Evolutionary conservation across 495 filamentous ascomycete genomes (phyloP).

Genomic region (Venustampulla echinocandica): DNA sequence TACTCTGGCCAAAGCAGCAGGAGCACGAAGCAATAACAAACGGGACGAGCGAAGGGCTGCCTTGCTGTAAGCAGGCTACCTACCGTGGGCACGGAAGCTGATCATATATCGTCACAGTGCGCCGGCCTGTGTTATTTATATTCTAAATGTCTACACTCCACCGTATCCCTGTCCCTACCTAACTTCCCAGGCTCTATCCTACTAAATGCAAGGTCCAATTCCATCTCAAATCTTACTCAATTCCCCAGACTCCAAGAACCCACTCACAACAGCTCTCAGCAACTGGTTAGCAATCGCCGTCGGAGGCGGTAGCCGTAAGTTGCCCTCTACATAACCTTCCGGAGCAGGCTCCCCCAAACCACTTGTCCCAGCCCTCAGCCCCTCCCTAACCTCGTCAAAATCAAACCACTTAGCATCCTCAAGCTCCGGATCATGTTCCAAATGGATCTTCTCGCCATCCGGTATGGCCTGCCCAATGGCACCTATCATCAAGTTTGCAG

Average conservation of each 20-base stretch:
- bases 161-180: too few species aligned
- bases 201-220: too few species aligned
- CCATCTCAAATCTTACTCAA: slow-evolving; percentile 17
- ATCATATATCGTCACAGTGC: too few species aligned
- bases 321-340: slow-evolving; percentile 62
- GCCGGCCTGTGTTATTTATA: too few species aligned
- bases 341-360: slow-evolving; percentile 56
- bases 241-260: slow-evolving; percentile 15
- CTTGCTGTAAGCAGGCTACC: too few species aligned
- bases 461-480: slow-evolving; percentile 78
- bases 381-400: slow-evolving; percentile 59
- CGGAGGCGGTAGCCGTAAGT: slow-evolving; percentile 59
- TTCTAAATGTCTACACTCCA: too few species aligned
- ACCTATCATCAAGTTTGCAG: slow-evolving; percentile 84
- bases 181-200: too few species aligned
- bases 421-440: slow-evolving; percentile 85
- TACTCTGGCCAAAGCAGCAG: too few species aligned
- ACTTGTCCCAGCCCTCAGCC: slow-evolving; percentile 50
- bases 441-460: slow-evolving; percentile 66
- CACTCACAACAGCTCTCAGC: slow-evolving; percentile 41
- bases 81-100: too few species aligned
- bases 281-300: slow-evolving; percentile 78
- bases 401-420: slow-evolving; percentile 82
- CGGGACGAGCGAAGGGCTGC: too few species aligned
- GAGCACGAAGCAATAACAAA: too few species aligned